Base-by-base conservation (phyloP, 164 flowering plant genomes). In the Vitis cinerea region DNA sequence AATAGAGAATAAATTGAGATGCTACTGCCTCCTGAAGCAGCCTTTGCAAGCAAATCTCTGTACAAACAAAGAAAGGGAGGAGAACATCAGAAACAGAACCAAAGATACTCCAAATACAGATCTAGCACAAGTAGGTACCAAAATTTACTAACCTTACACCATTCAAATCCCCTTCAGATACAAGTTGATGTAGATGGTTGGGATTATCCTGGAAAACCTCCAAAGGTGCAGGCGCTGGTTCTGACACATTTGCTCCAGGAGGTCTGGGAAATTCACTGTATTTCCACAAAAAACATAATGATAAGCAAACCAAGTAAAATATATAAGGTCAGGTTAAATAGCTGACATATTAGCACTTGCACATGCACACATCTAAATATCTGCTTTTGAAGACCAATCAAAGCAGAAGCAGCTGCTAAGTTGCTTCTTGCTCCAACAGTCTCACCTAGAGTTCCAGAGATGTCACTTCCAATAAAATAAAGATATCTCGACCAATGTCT, bases 1-100 rank as follows among this genome's bases (percentile, higher is more conserved):
- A 96, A 77, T 30, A 96, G 79, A 63, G 86, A 81, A 68, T 76
- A 66, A 47, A 93, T 58, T 9, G 85, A 83, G 73, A 49, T 73
- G 55, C 69, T 71, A 64, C 68, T 66, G 48, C 78, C 77, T 75
- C 83, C 90, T 12, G 88, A 74, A 69, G 90, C 88, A 84, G 87
- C 88, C 83, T 81, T 90, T n/a, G 86, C 83, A 67, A 96, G 93
- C 61, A 96, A 74, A 65, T 88, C 84, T 73, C 99, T 96, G 80
- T 57, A 75, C 19, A 62, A 17, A 58, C 11, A 72, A 68, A 64
- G 31, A 59, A 60, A 66, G 16, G 11, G 2, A 9, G 63, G 48
- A 27, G 17, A 60, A 52, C 15, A 23, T 17, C 48, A 50, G 49
- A 65, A 0, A 19, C 6, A 50, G 48, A 59, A 19, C 16, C 17